Base-by-base conservation (phyloP, 176 grass and related monocot species). In the Triticum dicoccoides region DNA sequence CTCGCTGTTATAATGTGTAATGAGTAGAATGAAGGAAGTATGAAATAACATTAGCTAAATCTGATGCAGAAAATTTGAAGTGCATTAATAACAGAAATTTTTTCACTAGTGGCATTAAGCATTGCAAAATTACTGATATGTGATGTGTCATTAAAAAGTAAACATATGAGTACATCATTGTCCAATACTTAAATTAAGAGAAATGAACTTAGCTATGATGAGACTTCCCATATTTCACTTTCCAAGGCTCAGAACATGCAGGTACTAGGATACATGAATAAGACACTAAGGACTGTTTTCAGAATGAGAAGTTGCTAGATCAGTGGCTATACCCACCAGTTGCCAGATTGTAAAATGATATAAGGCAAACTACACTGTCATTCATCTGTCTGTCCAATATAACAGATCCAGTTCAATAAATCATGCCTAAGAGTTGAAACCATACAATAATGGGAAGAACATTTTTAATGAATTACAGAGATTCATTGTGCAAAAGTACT, bases 301-400 rank as follows among this genome's bases (percentile, higher is more conserved):
- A 76, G 27, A 8, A 8, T 76, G 90, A 73, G 97, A 98, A 88
- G 93, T 86, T 79, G 96, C 93, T 42, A 96, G 65, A 91, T 96
- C 87, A 73, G 94, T 86, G 47, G 87, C 93, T 94, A 65, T 24
- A 91, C 80, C 12, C 45, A 79, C 82, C 69, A 24, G 23, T 65
- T 80, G 65, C 32, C 20, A 86, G n/a, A 23, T 51, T 44, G 30
- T 79, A 20, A 87, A 72, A 86, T 11, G 5, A 51, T 64, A 54
- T 1, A 72, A 78, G 68, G 29, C 8, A 65, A 86, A 77, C 33
- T 18, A 78, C 21, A 39, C 10, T 39, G 14, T 27, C 12, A 77
- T 62, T 38, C 30, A 68, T 85, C 5, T 85, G 11, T 18, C 27
- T 14, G 35, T 81, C 47, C 9, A 47, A 49, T 54, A 21, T 35